Conservation (phyloP, 2,329 filamentous ascomycete species). For the Pyrenophora graminea region DNA sequence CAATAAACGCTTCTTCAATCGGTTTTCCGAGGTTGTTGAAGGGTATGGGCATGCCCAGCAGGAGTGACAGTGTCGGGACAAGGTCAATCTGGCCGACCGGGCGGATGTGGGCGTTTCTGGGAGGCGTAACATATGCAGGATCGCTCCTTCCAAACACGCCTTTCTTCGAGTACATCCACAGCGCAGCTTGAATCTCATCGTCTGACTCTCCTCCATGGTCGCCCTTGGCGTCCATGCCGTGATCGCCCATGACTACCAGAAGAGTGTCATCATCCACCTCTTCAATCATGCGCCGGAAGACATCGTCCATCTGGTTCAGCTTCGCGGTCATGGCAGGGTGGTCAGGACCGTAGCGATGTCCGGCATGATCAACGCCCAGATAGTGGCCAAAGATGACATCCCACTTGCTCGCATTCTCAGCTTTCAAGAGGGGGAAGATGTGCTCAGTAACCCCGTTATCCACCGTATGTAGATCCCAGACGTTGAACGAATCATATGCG, state of each 20-base stretch:
- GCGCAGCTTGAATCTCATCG: slow-evolving; percentile 88
- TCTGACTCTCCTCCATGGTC: slow-evolving; percentile 98
- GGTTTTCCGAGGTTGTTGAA: slow-evolving; percentile 94
- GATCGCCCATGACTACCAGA: slow-evolving; percentile 96
- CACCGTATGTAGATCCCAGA: slow-evolving; percentile 96
- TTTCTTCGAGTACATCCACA: slow-evolving; percentile 98
- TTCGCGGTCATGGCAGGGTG: slow-evolving; percentile 92
- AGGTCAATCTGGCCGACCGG: slow-evolving; percentile 88
- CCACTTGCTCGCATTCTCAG: slow-evolving; percentile 72
- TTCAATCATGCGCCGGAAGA: slow-evolving; percentile 72
- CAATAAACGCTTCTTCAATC: slow-evolving; percentile 91
- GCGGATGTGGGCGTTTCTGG: slow-evolving; percentile 73
- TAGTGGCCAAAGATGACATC: slow-evolving; percentile 95
- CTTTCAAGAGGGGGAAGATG: slow-evolving; percentile 78
- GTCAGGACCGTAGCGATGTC: slow-evolving; percentile 91
- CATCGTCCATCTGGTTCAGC: slow-evolving; percentile 84
- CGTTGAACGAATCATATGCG: slow-evolving; percentile 96
- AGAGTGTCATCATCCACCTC: slow-evolving; percentile 82
- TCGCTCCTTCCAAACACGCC: slow-evolving; percentile 79
- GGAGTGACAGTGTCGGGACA: slow-evolving; percentile 84
- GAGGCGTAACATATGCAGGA: slow-evolving; percentile 61
- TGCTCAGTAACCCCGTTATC: slow-evolving; percentile 94
- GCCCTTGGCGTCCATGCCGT: slow-evolving; percentile 96
- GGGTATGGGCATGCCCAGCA: slow-evolving; percentile 89
- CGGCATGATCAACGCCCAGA: slow-evolving; percentile 93